Evolutionary conservation across 768 basidiomycete genomes (phyloP).

Genomic region (Dioszegia crocea): DNA sequence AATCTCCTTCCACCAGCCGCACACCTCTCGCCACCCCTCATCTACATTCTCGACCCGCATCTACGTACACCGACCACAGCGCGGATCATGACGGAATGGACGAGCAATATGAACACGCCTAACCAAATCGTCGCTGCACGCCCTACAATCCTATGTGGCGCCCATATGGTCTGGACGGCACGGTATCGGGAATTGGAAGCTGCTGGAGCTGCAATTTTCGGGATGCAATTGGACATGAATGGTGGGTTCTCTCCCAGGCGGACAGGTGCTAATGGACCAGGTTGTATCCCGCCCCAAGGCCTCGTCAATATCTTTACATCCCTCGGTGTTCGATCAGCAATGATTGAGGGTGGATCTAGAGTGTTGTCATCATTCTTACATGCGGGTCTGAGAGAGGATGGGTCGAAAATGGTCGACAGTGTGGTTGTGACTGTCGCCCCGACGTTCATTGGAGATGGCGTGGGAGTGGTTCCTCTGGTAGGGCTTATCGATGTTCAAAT

Average conservation of each 20-base stretch:
- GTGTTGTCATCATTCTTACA: conserved; percentile 72
- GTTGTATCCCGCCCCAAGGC: conserved; percentile 27
- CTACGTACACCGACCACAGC: conserved; percentile 61
- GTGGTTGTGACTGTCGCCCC: conserved; percentile 85
- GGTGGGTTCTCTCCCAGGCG: no score
- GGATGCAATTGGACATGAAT: conserved; percentile 52
- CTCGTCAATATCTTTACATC: conserved; percentile 59
- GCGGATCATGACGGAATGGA: conserved; percentile 59
- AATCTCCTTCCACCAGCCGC: conserved; percentile 40
- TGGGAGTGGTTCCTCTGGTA: conserved; percentile 35
- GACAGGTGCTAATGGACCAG: no score
- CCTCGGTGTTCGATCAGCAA: conserved; percentile 66
- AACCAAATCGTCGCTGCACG: conserved; percentile 58
- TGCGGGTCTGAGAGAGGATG: conserved; percentile 18
- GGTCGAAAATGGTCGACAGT: conserved; percentile 58
- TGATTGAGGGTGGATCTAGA: conserved; percentile 92
- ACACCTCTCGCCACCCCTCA: conserved; percentile 55
- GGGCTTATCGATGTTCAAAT: conserved; percentile 8
- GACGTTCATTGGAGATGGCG: conserved; percentile 63
- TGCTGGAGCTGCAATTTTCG: conserved; percentile 66
- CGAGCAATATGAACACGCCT: conserved; percentile 55
- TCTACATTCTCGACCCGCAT: conserved; percentile 74
- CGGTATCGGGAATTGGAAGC: conserved; percentile 55
- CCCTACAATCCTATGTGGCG: conserved; percentile 66
- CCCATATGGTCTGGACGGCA: conserved; percentile 48